These are phyloP conservation scores for Nakataea oryzae DNA, from an alignment of 2,329 filamentous ascomycete genomes.

Conservation along the genomic window DNA sequence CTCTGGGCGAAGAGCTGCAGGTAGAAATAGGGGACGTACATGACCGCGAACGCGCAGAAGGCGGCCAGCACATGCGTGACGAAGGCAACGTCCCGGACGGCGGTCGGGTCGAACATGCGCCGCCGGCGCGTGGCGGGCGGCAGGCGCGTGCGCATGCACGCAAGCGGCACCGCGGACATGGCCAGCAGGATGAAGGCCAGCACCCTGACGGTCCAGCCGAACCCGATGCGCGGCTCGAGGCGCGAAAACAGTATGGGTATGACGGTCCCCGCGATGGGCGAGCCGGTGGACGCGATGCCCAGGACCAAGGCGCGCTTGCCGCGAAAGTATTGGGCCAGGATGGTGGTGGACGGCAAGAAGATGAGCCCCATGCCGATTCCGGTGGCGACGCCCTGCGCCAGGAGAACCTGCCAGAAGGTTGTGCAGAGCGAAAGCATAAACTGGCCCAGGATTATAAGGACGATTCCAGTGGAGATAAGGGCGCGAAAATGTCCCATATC, in stretches of 20 bases:
- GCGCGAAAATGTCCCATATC: conserved; percentile 29
- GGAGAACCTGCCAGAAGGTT: conserved; percentile 30
- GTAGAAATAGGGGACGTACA: conserved; percentile 40
- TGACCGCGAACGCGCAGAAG: conserved; percentile 29
- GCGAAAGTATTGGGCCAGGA: conserved; percentile 29
- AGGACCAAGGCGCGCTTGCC: conserved; percentile 20
- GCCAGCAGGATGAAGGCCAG: conserved; percentile 40
- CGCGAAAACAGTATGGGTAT: conserved; percentile 32
- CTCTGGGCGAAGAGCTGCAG: conserved; percentile 29
- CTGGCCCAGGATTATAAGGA: conserved; percentile 26
- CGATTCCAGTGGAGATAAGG: conserved; percentile 22
- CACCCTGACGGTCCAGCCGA: conserved; percentile 28
- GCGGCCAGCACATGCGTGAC: conserved; percentile 23
- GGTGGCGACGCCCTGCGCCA: conserved; percentile 26
- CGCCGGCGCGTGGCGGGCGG: neutral
- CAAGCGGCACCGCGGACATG: conserved; percentile 23
- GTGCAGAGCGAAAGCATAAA: conserved; percentile 34
- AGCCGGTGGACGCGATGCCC: conserved; percentile 21
- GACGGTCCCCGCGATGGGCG: conserved; percentile 29
- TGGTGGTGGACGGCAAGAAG: conserved; percentile 23
- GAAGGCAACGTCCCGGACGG: conserved; percentile 27
- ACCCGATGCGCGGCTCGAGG: conserved; percentile 18
- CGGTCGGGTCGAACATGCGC: conserved; percentile 20
- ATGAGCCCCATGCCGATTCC: conserved; percentile 24
- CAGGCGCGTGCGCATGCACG: conserved; percentile 25